These are phyloP conservation scores for Alnus rubra DNA, from an alignment of 306 rosid genomes.

Conservation along the genomic window DNA sequence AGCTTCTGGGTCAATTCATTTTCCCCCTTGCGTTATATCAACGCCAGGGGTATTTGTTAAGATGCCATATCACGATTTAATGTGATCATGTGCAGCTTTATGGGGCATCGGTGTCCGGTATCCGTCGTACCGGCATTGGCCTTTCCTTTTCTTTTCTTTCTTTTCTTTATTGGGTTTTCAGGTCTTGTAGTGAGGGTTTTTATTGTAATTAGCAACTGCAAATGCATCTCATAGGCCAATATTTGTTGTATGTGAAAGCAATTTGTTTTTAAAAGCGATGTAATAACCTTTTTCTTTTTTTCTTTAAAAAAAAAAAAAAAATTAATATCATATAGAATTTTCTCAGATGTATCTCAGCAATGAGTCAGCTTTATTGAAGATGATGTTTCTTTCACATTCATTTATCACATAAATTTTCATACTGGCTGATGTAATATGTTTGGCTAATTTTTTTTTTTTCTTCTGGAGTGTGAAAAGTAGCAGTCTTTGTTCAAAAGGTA, in stretches of 20 bases:
- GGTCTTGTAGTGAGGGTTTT: slow-evolving; percentile 43
- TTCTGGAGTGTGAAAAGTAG: too few relatives aligned
- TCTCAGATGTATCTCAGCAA: slow-evolving; percentile 15
- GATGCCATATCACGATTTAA: slow-evolving; percentile 52
- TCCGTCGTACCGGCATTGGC: slow-evolving; percentile 43
- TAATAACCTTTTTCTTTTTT: slow-evolving; percentile 31
- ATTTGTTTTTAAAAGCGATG: slow-evolving; percentile 41
- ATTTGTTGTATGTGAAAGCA: slow-evolving; percentile 41
- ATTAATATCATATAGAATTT: slow-evolving; percentile 12
- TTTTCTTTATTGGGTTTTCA: slow-evolving; percentile 41
- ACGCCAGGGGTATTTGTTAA: slow-evolving; percentile 63
- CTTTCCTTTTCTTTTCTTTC: slow-evolving; percentile 34
- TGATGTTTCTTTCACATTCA: too few relatives aligned
- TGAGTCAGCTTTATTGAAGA: background rate
- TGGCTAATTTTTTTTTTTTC: too few relatives aligned
- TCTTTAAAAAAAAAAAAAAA: background rate
- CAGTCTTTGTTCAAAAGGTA: too few relatives aligned
- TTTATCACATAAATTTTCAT: too few relatives aligned
- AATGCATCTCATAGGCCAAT: slow-evolving; percentile 46
- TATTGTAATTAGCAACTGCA: slow-evolving; percentile 42
- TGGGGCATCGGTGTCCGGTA: slow-evolving; percentile 48
- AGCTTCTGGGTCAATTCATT: slow-evolving; percentile 60
- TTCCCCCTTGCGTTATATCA: slow-evolving; percentile 68
- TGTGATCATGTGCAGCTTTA: slow-evolving; percentile 54
- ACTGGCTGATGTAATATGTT: too few relatives aligned